Conservation (phyloP, 108 stramenopile genomes). For the Nitzschia inconspicua region DNA sequence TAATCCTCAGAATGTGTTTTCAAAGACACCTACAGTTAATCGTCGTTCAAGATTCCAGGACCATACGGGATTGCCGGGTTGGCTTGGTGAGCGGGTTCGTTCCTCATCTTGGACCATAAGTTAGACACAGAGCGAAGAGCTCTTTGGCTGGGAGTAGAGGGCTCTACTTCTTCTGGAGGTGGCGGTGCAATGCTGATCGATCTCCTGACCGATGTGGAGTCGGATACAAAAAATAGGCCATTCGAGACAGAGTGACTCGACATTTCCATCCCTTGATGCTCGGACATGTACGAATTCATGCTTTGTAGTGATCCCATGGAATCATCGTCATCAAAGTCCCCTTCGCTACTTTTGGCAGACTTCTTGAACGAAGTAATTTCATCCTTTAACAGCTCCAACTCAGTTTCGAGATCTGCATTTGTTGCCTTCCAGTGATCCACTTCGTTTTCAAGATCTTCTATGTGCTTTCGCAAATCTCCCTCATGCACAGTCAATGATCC, state of each 20-base stretch:
- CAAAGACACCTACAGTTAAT: neutral
- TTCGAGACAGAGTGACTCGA: neutral
- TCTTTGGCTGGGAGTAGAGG: neutral
- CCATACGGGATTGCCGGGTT: neutral
- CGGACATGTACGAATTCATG: constrained; percentile 1
- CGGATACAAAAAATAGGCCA: constrained; percentile 9
- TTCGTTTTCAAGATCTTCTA: constrained; percentile 31
- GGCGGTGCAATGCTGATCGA: neutral
- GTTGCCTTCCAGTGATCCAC: constrained; percentile 27
- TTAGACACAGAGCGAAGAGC: constrained; percentile 8
- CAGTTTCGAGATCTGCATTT: constrained; percentile 20
- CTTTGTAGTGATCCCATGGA: constrained; percentile 10
- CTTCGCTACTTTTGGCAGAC: neutral
- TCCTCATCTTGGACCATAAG: constrained; percentile 22
- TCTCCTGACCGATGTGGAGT: neutral
- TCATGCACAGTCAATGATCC: neutral
- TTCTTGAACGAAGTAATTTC: neutral
- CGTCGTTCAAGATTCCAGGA: neutral
- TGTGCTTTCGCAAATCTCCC: constrained; percentile 6
- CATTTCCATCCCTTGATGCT: neutral
- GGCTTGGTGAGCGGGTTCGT: neutral
- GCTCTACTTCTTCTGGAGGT: neutral
- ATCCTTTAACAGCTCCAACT: constrained; percentile 7
- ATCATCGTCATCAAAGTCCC: constrained; percentile 15
- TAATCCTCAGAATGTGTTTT: too few species aligned